A percentile compares a stretch with the other conserved stretches of the same genome.
phyloP scores from a whole-genome alignment of 768 basidiomycete genomes.

The Agrocybe pediades region DNA sequence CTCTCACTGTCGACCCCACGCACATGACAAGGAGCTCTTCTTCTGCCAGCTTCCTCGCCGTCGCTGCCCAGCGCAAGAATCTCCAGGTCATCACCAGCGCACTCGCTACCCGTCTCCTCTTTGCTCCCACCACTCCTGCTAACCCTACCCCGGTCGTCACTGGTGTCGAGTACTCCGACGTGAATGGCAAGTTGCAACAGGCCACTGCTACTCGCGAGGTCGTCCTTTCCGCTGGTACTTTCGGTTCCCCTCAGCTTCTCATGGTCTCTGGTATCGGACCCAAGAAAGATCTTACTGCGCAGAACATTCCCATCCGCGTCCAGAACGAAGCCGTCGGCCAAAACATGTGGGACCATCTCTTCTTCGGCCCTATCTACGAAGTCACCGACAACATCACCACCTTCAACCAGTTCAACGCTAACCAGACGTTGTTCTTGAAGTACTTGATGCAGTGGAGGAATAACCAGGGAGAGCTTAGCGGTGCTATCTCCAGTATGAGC shows the following conservation, averaged over 20 bases:
- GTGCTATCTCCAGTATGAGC: background rate
- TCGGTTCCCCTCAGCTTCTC: constrained; percentile 30
- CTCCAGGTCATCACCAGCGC: background rate
- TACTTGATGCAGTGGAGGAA: background rate
- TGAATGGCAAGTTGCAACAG: background rate
- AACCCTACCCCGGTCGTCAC: background rate
- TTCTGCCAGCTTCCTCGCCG: background rate
- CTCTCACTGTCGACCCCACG: background rate
- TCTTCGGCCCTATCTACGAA: constrained; percentile 18
- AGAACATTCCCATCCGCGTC: constrained; percentile 37
- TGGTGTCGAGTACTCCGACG: background rate
- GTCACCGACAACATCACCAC: constrained; percentile 15
- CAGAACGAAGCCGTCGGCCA: constrained; percentile 40
- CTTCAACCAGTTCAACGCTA: background rate
- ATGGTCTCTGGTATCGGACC: constrained; percentile 45
- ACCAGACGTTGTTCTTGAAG: background rate
- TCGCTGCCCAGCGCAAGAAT: background rate
- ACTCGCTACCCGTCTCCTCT: background rate
- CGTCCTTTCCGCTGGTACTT: constrained; percentile 35
- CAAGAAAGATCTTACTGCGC: constrained; percentile 26
- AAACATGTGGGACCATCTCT: constrained; percentile 44
- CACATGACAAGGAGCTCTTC: background rate
- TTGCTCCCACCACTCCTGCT: background rate
- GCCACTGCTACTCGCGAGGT: constrained; percentile 30
- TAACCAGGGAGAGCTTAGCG: background rate